Conservation (phyloP, 495 filamentous ascomycete genomes). For the Hapsidospora chrysogenum region DNA sequence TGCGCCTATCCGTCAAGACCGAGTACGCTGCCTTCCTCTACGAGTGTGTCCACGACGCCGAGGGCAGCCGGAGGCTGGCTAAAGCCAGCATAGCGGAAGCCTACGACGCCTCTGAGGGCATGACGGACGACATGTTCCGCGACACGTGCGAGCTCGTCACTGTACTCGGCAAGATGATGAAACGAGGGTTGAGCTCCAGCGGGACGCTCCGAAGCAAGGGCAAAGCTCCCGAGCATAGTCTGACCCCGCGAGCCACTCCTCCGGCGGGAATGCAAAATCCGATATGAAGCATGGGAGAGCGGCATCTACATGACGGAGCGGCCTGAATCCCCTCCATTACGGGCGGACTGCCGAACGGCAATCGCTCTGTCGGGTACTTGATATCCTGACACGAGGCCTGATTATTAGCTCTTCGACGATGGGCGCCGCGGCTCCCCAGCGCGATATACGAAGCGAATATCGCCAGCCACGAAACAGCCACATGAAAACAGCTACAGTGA, state of each 20-base stretch:
- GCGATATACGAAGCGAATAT: too few species aligned
- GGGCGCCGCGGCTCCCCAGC: too few species aligned
- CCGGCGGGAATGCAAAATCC: constrained; percentile 2
- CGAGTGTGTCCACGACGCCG: constrained; percentile 75
- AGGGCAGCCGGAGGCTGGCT: constrained; percentile 56
- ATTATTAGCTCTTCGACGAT: too few species aligned
- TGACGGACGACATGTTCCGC: constrained; percentile 79
- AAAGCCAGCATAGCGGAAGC: constrained; percentile 77
- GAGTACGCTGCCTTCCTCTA: constrained; percentile 92
- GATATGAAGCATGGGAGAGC: not conserved
- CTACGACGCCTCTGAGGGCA: constrained; percentile 75
- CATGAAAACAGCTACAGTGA: too few species aligned
- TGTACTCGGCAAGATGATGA: constrained; percentile 63
- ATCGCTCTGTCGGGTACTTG: too few species aligned
- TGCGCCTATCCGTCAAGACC: constrained; percentile 79
- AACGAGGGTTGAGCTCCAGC: constrained; percentile 35
- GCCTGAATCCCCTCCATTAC: too few species aligned
- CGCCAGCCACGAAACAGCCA: too few species aligned
- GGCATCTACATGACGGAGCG: too few species aligned
- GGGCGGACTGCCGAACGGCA: too few species aligned
- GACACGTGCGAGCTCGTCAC: constrained; percentile 62
- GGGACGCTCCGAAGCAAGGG: constrained; percentile 12
- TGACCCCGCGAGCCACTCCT: not conserved
- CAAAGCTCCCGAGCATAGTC: constrained; percentile 6
- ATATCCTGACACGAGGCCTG: too few species aligned